Evolutionary conservation across 1,139 yeast genomes (phyloP), one percentile per base, ranked within the genome.

Genomic region (Ashbya aceris): DNA sequence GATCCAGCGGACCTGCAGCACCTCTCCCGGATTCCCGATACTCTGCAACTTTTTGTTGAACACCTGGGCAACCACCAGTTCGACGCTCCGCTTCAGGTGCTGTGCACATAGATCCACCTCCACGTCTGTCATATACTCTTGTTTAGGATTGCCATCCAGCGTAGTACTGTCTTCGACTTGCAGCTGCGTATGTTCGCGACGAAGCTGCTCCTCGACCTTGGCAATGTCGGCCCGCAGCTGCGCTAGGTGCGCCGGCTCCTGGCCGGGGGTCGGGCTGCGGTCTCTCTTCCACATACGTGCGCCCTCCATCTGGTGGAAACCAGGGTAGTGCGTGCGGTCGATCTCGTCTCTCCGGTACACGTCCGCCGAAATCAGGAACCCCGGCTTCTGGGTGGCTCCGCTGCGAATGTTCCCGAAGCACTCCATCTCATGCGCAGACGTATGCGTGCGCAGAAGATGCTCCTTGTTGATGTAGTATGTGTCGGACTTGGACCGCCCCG

Each of bases 291-390:
- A 93, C 7, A 82, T 64, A 47, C 94, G 69, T 1, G 96, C 96
- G 39, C 98, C 98, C 64, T 91, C 99, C 86, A 91, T 78, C 64
- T 91, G 99, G 59, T 91, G 97, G 65, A 91, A 93, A 1, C 85
- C 97, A 2, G 98, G 97, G 59, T 91, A 91, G 62, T 91, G 99
- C 0, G 97, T 87, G 51, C 87, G 73, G 61, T 91, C 99, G 47
- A 91, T 84, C 55, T 91, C 96, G 62, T 91, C 99, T 54, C 95
- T 75, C 54, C 99, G 74, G 60, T 89, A 91, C 7, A 91, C 98
- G 62, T 93, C 98, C 1, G 98, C 98, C 10, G 95, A 76, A 44
- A 93, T 87, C 51, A 91, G 73, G 61, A 85, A 91, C 0, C 97
- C 98, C 0, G 95, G 89, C 0, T 94, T 84, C 30, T 71, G 58